phyloP scores from a whole-genome alignment of 2,329 filamentous ascomycete genomes.

The Alternaria incomplexa region DNA sequence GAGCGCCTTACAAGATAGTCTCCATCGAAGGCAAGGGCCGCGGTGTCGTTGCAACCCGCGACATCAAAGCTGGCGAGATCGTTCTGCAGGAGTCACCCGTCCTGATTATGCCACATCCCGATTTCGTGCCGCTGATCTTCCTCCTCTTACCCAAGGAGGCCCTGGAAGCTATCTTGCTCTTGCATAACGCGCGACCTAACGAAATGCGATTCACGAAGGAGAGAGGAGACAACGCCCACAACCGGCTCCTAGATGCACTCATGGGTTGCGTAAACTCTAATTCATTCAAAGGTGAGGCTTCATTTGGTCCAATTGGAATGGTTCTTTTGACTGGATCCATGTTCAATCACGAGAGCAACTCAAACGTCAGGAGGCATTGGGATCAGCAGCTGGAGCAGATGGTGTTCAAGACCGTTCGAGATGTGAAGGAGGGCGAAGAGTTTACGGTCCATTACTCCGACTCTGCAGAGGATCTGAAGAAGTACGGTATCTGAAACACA shows the following conservation, averaged over 20 bases:
- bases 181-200: neutral
- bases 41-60: neutral
- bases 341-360: neutral
- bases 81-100: neutral
- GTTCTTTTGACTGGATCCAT: neutral
- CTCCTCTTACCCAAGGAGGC: neutral
- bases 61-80: neutral
- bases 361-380: neutral
- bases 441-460: neutral
- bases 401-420: neutral
- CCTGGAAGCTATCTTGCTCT: neutral
- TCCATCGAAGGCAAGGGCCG: neutral
- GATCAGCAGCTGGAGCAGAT: neutral
- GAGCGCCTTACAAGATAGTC: neutral
- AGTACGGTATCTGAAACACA: neutral
- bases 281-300: neutral
- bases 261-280: neutral
- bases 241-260: neutral
- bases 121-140: neutral
- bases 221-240: neutral
- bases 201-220: neutral
- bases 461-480: neutral
- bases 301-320: neutral
- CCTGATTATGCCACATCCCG: neutral
- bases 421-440: neutral